These are phyloP conservation scores for Pluteus cervinus DNA, from an alignment of 768 basidiomycete species.

Conservation along the genomic window DNA sequence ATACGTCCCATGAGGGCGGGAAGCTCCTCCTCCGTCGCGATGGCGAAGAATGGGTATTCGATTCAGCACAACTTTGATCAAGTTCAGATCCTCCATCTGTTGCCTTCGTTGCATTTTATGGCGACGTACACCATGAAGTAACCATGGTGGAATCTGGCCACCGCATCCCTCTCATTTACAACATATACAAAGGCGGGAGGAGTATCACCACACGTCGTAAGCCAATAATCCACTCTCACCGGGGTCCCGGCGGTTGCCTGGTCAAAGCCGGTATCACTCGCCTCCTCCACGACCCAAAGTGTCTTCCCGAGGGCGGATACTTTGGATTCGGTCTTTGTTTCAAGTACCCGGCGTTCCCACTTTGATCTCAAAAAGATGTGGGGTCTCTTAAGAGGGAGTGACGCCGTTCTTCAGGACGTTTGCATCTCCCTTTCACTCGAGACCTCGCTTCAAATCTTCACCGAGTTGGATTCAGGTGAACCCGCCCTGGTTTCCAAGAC, in stretches of 20 bases:
- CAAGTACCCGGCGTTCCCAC: conserved; percentile 15
- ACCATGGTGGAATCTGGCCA: conserved; percentile 32
- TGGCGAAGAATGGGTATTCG: too few relatives aligned
- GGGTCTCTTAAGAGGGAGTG: conserved; percentile 21
- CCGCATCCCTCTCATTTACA: conserved; percentile 33
- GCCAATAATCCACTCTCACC: neutral
- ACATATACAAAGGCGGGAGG: conserved; percentile 28
- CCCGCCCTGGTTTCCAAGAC: too few relatives aligned
- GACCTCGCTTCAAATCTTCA: conserved; percentile 14
- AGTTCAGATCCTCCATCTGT: too few relatives aligned
- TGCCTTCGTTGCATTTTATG: conserved; percentile 33
- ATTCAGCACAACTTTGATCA: too few relatives aligned
- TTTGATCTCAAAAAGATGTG: conserved; percentile 9
- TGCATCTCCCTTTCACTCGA: conserved; percentile 13
- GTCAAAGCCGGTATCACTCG: conserved; percentile 15
- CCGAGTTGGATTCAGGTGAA: conserved; percentile 7
- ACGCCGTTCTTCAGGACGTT: conserved; percentile 15
- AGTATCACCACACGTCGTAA: too few relatives aligned
- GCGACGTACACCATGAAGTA: conserved; percentile 31
- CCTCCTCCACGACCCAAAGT: conserved; percentile 17
- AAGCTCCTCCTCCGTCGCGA: too few relatives aligned
- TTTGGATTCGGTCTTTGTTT: conserved; percentile 29
- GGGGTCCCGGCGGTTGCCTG: conserved; percentile 1
- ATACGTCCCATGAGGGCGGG: too few relatives aligned
- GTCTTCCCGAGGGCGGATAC: conserved; percentile 24